Conservation (phyloP, 1,284 basidiomycete genomes). For the Cryptococcus sp. region DNA sequence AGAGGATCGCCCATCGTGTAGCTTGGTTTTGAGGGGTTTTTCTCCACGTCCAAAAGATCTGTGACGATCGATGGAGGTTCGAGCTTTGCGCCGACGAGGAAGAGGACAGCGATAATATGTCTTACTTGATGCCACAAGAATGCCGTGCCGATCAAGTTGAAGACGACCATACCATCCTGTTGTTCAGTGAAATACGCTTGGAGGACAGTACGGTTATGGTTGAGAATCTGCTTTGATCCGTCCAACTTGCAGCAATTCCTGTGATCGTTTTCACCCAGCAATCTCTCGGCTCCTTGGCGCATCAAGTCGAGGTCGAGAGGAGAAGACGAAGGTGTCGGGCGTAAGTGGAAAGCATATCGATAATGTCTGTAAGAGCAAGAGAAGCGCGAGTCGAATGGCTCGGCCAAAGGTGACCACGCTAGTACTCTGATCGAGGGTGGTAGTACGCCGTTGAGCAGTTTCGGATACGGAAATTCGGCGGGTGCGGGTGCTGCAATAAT, state of each 20-base stretch:
- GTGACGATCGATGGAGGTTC: slow-evolving; percentile 73
- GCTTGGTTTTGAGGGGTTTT: slow-evolving; percentile 71
- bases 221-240: slow-evolving; percentile 85
- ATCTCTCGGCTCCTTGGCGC: slow-evolving; percentile 68
- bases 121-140: slow-evolving; percentile 98
- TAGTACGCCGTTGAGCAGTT: slow-evolving; percentile 83
- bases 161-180: slow-evolving; percentile 59
- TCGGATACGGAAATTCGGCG: slow-evolving; percentile 74
- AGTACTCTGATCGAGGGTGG: slow-evolving; percentile 87
- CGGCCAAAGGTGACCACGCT: slow-evolving; percentile 89
- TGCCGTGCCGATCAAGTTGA: slow-evolving; percentile 85
- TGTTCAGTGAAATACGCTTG: slow-evolving; percentile 43
- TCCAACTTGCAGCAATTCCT: slow-evolving; percentile 96
- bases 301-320: slow-evolving; percentile 73
- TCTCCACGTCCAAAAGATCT: slow-evolving; percentile 67
- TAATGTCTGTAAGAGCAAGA: slow-evolving; percentile 88
- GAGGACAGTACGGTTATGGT: slow-evolving; percentile 48
- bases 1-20: slow-evolving; percentile 92
- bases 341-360: slow-evolving; percentile 85
- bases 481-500: slow-evolving; percentile 15
- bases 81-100: slow-evolving; percentile 80
- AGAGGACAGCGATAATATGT: slow-evolving; percentile 90
- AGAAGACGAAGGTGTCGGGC: slow-evolving; percentile 34
- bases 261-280: slow-evolving; percentile 93
- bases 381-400: slow-evolving; percentile 82